phyloP scores from a whole-genome alignment of 1,139 yeast genomes.

The Zygosaccharomyces sapae region DNA sequence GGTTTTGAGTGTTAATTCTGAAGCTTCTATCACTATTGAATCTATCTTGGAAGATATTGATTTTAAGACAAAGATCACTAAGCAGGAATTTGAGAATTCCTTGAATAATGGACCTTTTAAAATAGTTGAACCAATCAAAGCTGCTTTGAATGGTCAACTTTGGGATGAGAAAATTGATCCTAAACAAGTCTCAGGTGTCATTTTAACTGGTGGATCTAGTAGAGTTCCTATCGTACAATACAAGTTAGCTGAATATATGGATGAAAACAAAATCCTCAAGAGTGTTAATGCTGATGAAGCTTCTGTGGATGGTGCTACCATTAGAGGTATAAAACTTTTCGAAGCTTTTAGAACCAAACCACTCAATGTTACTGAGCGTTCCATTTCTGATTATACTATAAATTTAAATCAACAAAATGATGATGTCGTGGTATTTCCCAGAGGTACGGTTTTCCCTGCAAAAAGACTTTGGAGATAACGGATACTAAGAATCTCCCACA shows the following conservation, averaged over 20 bases:
- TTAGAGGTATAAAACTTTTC: constrained; percentile 67
- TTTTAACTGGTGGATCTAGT: constrained; percentile 87
- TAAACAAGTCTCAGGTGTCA: constrained; percentile 57
- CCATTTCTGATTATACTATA: constrained; percentile 44
- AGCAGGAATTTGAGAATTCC: constrained; percentile 72
- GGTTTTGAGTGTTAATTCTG: constrained; percentile 81
- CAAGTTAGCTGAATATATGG: constrained; percentile 50
- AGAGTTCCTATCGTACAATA: constrained; percentile 85
- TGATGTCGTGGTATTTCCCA: constrained; percentile 39
- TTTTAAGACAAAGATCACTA: constrained; percentile 58
- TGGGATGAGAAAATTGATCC: constrained; percentile 31
- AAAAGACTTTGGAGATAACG: constrained; percentile 13
- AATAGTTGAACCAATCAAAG: constrained; percentile 52
- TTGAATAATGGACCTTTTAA: constrained; percentile 45
- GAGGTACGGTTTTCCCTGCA: constrained; percentile 39
- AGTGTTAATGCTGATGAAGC: constrained; percentile 96
- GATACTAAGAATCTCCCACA: constrained; percentile 29
- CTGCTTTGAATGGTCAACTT: constrained; percentile 44
- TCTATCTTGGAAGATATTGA: constrained; percentile 67
- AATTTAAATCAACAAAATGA: constrained; percentile 37
- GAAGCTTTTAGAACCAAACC: constrained; percentile 56
- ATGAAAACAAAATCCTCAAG: constrained; percentile 65
- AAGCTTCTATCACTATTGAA: constrained; percentile 69
- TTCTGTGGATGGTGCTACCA: constrained; percentile 82
- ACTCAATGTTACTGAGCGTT: constrained; percentile 57